phyloP scores from a whole-genome alignment of 345 rosid species.

The Salix udensis region DNA sequence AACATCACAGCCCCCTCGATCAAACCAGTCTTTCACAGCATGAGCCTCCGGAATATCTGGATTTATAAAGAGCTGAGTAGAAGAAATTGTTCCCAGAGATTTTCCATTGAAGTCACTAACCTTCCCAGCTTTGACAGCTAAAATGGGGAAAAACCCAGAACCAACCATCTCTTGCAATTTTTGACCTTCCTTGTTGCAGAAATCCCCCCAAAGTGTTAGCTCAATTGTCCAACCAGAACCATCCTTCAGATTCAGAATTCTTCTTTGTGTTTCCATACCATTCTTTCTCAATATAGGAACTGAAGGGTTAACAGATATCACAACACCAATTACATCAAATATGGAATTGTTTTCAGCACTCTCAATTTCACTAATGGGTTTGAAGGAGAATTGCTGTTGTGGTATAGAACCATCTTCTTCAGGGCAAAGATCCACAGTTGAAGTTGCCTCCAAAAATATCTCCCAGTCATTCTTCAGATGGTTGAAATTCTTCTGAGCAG shows the following conservation, averaged over 20 bases:
- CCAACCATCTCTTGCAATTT: slow-evolving; percentile 69
- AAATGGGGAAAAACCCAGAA: slow-evolving; percentile 59
- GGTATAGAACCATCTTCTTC: slow-evolving; percentile 87
- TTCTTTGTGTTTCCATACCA: slow-evolving; percentile 95
- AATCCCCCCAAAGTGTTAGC: slow-evolving; percentile 87
- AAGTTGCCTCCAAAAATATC: slow-evolving; percentile 73
- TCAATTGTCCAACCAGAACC: slow-evolving; percentile 71
- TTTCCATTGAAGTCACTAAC: slow-evolving; percentile 87
- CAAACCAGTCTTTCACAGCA: slow-evolving; percentile 65
- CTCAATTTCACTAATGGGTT: slow-evolving; percentile 76
- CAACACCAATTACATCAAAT: slow-evolving; percentile 71
- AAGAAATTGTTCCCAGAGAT: slow-evolving; percentile 72
- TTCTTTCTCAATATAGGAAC: slow-evolving; percentile 84
- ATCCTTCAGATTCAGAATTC: slow-evolving; percentile 72
- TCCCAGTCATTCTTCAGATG: slow-evolving; percentile 90
- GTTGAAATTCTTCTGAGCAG: slow-evolving; percentile 84
- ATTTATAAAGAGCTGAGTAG: slow-evolving; percentile 75
- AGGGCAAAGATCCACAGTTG: slow-evolving; percentile 70
- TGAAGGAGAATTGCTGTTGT: slow-evolving; percentile 78
- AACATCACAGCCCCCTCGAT: slow-evolving; percentile 55
- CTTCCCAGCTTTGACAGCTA: slow-evolving; percentile 85
- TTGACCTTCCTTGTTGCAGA: slow-evolving; percentile 84
- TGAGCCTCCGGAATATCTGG: slow-evolving; percentile 76
- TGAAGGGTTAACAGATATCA: slow-evolving; percentile 68
- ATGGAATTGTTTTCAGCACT: slow-evolving; percentile 67